Evolutionary conservation across 2,329 filamentous ascomycete species (phyloP).

Genomic region (Madurella fahalii): DNA sequence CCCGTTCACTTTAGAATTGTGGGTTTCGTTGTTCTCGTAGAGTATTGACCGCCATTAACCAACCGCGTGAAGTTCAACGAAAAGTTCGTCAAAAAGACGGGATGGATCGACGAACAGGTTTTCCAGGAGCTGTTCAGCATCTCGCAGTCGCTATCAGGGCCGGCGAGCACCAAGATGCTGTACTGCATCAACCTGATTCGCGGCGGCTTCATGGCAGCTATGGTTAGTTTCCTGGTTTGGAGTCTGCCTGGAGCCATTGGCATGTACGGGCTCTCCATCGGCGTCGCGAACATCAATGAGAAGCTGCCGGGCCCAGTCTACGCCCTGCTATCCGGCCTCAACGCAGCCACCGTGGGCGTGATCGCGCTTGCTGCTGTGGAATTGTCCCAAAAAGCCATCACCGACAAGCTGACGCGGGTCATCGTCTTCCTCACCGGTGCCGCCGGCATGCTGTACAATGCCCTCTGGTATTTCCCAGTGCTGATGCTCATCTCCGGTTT

Average conservation of each 20-base stretch:
- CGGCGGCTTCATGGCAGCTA: constrained; percentile 53
- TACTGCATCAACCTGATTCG: constrained; percentile 65
- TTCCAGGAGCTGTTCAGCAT: constrained; percentile 66
- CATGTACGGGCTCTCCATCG: constrained; percentile 65
- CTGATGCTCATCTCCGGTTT: constrained; percentile 56
- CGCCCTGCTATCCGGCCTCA: constrained; percentile 66
- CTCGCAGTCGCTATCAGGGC: constrained; percentile 65
- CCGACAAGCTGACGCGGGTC: constrained; percentile 57
- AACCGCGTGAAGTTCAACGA: constrained; percentile 44
- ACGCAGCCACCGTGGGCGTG: constrained; percentile 67
- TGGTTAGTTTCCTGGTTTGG: constrained; percentile 62
- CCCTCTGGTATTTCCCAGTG: constrained; percentile 70
- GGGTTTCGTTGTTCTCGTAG: not conserved
- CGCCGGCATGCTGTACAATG: constrained; percentile 66
- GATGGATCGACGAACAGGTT: constrained; percentile 67
- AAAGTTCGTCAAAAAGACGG: constrained; percentile 55
- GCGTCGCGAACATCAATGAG: constrained; percentile 56
- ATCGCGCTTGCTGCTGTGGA: constrained; percentile 66
- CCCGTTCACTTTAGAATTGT: constrained; percentile 67
- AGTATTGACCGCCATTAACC: not conserved
- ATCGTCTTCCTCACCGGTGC: constrained; percentile 60
- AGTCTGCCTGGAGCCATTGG: constrained; percentile 65
- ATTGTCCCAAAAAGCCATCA: constrained; percentile 64
- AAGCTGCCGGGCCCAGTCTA: constrained; percentile 60
- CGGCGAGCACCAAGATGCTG: constrained; percentile 66